A percentile compares a stretch with the other conserved stretches of the same genome.
These are phyloP conservation scores for Mitragyna speciosa DNA, from an alignment of 257 asterid genomes.

Conservation along the genomic window DNA sequence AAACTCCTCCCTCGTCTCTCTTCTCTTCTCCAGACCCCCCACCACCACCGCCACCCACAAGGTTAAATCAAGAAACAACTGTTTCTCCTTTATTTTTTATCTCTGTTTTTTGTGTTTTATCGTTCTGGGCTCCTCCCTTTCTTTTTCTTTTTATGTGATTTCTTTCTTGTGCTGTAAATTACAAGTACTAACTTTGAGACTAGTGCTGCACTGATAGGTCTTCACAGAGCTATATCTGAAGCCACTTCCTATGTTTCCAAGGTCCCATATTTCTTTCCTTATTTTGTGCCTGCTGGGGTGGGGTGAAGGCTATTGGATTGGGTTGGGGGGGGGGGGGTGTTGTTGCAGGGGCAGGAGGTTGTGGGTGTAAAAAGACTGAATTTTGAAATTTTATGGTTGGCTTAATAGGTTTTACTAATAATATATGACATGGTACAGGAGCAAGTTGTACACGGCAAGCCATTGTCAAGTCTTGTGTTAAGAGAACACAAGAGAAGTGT, in stretches of 20 bases:
- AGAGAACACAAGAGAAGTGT: conserved; percentile 25
- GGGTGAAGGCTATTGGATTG: too few species aligned
- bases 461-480: conserved; percentile 27
- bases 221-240: conserved; percentile 34
- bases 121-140: too few species aligned
- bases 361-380: background rate
- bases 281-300: background rate
- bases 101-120: background rate
- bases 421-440: conserved; percentile 14
- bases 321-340: too few species aligned
- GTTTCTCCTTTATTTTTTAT: background rate
- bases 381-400: background rate
- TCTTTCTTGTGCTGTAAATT: too few species aligned
- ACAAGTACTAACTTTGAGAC: too few species aligned
- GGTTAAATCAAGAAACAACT: background rate
- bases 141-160: background rate
- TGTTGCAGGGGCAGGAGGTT: background rate
- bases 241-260: conserved; percentile 32
- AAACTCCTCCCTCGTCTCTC: conserved; percentile 28
- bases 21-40: conserved; percentile 12
- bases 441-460: conserved; percentile 35
- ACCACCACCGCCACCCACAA: conserved; percentile 11
- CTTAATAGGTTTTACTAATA: too few species aligned
- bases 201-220: conserved; percentile 23
- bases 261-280: conserved; percentile 15